Conservation (phyloP, 176 grass and related monocot genomes). For the Echinochloa phyllopogon region DNA sequence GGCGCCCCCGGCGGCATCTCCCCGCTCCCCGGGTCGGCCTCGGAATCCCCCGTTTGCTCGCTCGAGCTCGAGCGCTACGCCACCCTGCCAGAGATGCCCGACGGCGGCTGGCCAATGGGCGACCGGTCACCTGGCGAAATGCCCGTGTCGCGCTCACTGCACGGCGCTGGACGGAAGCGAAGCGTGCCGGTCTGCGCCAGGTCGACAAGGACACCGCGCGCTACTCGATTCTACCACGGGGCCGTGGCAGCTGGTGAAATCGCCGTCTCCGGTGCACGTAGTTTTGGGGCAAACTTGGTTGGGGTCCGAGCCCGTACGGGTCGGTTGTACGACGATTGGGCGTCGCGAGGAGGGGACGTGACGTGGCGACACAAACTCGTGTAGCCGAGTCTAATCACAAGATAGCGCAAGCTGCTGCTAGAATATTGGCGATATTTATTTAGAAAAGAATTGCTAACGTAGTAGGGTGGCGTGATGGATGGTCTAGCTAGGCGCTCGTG, state of each 20-base stretch:
- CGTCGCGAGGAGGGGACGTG: neutral
- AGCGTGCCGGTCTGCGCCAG: slow-evolving; percentile 6
- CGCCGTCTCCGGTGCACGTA: neutral
- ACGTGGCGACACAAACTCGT: slow-evolving; percentile 22
- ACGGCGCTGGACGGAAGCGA: neutral
- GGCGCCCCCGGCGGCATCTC: slow-evolving; percentile 30
- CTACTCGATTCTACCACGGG: neutral
- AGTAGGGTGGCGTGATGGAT: neutral
- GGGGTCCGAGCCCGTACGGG: neutral
- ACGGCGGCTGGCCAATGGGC: neutral
- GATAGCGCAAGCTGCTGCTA: neutral
- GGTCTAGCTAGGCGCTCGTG: neutral
- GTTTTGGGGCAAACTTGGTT: neutral
- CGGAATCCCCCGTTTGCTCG: slow-evolving; percentile 6
- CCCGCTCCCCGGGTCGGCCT: neutral
- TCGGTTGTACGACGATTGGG: neutral
- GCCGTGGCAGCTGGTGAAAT: neutral
- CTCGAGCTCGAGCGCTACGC: neutral
- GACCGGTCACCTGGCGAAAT: neutral
- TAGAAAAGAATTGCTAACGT: neutral
- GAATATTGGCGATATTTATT: neutral
- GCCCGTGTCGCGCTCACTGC: slow-evolving; percentile 22
- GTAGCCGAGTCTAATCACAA: neutral
- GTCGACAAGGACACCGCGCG: slow-evolving; percentile 16
- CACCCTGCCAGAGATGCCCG: neutral